Base-by-base conservation (phyloP, 768 basidiomycete genomes). In the Tephrocybe sp. region DNA sequence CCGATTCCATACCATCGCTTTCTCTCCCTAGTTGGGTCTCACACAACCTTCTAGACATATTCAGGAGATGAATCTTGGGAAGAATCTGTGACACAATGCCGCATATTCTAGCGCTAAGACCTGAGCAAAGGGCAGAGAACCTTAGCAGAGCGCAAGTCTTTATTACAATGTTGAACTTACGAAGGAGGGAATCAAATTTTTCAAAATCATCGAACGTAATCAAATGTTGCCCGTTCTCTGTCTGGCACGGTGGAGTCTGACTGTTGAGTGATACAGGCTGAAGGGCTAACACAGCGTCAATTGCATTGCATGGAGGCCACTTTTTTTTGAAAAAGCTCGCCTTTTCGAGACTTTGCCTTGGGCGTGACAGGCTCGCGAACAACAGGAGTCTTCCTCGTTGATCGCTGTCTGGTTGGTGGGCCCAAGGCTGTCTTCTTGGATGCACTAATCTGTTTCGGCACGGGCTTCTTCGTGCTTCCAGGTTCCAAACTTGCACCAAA, bases 31-130 rank as follows among this genome's bases (percentile, higher is more conserved):
- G 51, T 22, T 77, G 68, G 14, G 70, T 66, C 44, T 87, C 80
- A 20, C 80, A 79, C 5, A 95, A 59, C 13, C 76, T 79, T 34
- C 86, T 75, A 3, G 84, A 74, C 13, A 84, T 68, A 47, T 84
- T 80, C 20, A 98, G 73, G 3, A 86, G 65, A 42, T 82, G 83
- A 4, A 93, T 74, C 52, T 85, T 86, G 14, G 79, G 72, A 4
- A 93, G 67, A 2, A 78, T 69, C 14, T 88, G 75, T 0, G 84
- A 86, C 3, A 93, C 67, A 8, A 92, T 58, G 2, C 89, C 87
- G 14, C 92, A 75, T 38, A 95, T 68, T 40, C 82, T 74, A 0
- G 80, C 66, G 16, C 74, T 69, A 56, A 83, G 74, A 52, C 82
- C 85, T 88, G 56, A 12, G 38, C 32, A 51, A 34, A 33, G 19